These are phyloP conservation scores for Claviceps sp. DNA, from an alignment of 2,329 filamentous ascomycete species.

Conservation along the genomic window DNA sequence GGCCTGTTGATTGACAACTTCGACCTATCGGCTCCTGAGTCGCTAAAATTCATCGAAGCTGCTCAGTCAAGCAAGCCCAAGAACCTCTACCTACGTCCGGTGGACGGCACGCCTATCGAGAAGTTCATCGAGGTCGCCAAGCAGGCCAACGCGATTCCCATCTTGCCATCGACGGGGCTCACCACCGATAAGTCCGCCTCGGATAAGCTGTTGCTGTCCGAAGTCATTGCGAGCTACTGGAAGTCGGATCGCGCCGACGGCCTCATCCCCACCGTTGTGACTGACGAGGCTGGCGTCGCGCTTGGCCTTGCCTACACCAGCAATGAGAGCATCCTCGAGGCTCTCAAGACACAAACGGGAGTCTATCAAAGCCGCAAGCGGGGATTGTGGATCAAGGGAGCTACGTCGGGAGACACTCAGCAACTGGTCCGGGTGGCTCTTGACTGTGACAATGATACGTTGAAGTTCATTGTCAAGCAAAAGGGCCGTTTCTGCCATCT, in stretches of 20 bases:
- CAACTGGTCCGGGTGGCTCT: slow-evolving; percentile 72
- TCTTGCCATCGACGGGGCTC: slow-evolving; percentile 58
- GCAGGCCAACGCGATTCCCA: slow-evolving; percentile 48
- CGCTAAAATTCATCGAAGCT: slow-evolving; percentile 30
- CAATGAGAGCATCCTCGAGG: slow-evolving; percentile 77
- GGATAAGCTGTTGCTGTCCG: slow-evolving; percentile 44
- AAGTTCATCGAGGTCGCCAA: slow-evolving; percentile 33
- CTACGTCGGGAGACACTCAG: slow-evolving; percentile 86
- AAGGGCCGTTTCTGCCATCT: slow-evolving; percentile 91
- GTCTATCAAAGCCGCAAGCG: slow-evolving; percentile 96
- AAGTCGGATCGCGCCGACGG: slow-evolving; percentile 72
- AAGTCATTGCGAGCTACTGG: slow-evolving; percentile 61
- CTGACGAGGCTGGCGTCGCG: slow-evolving; percentile 72
- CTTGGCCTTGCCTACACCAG: slow-evolving; percentile 92
- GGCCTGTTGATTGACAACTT: slow-evolving; percentile 41
- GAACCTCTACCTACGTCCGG: slow-evolving; percentile 37
- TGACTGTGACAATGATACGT: slow-evolving; percentile 87
- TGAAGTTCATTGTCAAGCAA: slow-evolving; percentile 82
- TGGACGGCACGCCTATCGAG: slow-evolving; percentile 31
- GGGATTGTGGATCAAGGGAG: slow-evolving; percentile 92
- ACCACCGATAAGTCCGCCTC: slow-evolving; percentile 53
- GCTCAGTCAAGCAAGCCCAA: slow-evolving; percentile 32
- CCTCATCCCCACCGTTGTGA: slow-evolving; percentile 80
- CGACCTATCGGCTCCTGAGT: slow-evolving; percentile 28
- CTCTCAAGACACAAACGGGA: slow-evolving; percentile 61